These are phyloP conservation scores for Sarocladiaceae sp. DNA, from an alignment of 2,329 filamentous ascomycete species.

Conservation along the genomic window DNA sequence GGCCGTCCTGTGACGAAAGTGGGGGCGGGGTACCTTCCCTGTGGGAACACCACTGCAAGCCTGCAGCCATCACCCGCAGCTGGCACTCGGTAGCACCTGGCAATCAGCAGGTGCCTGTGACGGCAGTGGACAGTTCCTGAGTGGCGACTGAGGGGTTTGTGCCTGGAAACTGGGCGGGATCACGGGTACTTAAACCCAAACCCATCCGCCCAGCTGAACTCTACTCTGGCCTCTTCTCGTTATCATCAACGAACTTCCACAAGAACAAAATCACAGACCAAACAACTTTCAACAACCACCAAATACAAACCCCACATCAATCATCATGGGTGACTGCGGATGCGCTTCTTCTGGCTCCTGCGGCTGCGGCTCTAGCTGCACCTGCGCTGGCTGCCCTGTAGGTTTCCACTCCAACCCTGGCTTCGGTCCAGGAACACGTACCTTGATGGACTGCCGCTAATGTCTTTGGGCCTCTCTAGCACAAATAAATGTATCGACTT, in stretches of 20 bases:
- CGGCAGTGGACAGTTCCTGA: background rate
- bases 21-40: background rate
- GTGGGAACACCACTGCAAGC: background rate
- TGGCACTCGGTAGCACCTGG: background rate
- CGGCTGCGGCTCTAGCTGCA: constrained; percentile 37
- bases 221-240: background rate
- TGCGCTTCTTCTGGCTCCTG: constrained; percentile 37
- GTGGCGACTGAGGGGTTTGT: background rate
- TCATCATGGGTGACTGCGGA: constrained; percentile 39
- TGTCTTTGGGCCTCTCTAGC: background rate
- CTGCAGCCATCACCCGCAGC: background rate
- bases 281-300: background rate
- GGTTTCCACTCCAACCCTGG: background rate
- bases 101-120: background rate
- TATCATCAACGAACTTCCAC: constrained; percentile 4
- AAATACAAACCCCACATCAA: constrained; percentile 14
- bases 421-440: background rate
- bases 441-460: constrained; percentile 7
- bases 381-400: constrained; percentile 40
- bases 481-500: constrained; percentile 8
- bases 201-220: background rate
- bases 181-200: background rate
- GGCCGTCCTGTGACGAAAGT: background rate
- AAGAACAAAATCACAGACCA: constrained; percentile 8
- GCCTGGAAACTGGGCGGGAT: background rate